A percentile compares a stretch with the other conserved stretches of the same genome.
phyloP scores from a whole-genome alignment of 106 monocot species.

The Dioscorea zingiberensis region DNA sequence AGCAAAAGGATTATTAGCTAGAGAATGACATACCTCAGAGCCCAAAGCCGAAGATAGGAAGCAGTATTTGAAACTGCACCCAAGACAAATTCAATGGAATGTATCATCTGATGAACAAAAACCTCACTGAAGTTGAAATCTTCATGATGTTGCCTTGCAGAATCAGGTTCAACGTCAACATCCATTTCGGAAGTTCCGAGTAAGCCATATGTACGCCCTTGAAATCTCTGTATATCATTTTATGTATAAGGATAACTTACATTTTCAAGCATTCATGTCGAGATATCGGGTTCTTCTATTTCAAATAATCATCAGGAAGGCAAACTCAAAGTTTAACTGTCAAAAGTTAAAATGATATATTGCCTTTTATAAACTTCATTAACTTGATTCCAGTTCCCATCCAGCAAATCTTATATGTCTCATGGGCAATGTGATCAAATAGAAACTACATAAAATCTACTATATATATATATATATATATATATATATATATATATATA shows the following conservation, averaged over 20 bases:
- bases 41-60: conserved; percentile 99
- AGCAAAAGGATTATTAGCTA: neutral
- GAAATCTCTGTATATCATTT: conserved; percentile 64
- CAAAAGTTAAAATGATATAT: no score
- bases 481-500: no score
- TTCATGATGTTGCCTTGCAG: conserved; percentile 69
- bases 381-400: no score
- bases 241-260: neutral
- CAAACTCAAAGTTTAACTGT: no score
- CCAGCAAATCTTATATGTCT: no score
- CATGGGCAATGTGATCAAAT: no score
- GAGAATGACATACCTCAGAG: conserved; percentile 57
- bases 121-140: conserved; percentile 99
- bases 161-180: conserved; percentile 81
- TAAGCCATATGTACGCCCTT: conserved; percentile 92
- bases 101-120: conserved; percentile 99
- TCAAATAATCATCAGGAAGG: no score
- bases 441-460: no score
- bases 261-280: neutral
- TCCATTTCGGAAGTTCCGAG: conserved; percentile 81
- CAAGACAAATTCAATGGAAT: conserved; percentile 97
- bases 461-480: no score
- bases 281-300: no score
- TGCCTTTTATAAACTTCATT: no score
- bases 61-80: conserved; percentile 98